Evolutionary conservation across 1,284 basidiomycete genomes (phyloP).

Genomic region (Salmacisia buchloeana): DNA sequence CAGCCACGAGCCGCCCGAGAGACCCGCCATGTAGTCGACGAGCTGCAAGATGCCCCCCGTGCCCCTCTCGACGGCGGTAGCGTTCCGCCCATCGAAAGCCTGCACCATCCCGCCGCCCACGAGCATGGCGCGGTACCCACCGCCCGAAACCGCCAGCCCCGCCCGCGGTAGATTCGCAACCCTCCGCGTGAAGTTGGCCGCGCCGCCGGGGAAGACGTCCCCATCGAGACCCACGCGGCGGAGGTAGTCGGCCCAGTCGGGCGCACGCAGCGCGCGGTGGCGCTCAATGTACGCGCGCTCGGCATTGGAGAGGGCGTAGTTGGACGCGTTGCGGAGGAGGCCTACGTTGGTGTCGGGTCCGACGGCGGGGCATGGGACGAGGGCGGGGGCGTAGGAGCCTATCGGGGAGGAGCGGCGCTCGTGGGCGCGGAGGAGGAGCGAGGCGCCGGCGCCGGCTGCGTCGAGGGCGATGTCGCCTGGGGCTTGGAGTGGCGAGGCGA

Average conservation of each 20-base stretch:
- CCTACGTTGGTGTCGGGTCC: constrained; percentile 23
- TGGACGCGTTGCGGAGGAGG: constrained; percentile 31
- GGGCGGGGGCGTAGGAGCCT: constrained; percentile 31
- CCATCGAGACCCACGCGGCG: constrained; percentile 20
- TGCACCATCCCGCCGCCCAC: constrained; percentile 34
- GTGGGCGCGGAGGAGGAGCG: no score
- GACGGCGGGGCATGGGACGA: constrained; percentile 33
- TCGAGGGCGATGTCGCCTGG: no score
- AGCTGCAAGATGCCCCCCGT: constrained; percentile 45
- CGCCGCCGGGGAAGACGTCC: constrained; percentile 27
- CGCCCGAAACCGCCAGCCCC: constrained; percentile 53
- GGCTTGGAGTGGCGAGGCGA: no score
- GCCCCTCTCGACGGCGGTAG: constrained; percentile 37
- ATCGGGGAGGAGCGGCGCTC: constrained; percentile 23
- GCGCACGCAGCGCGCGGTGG: constrained; percentile 18
- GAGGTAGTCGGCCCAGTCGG: constrained; percentile 36
- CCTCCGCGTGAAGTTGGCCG: constrained; percentile 27
- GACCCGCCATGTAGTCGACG: constrained; percentile 43
- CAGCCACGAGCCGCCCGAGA: constrained; percentile 48
- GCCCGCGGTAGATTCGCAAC: constrained; percentile 42
- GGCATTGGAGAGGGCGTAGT: constrained; percentile 21
- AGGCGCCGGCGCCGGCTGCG: no score
- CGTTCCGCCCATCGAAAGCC: constrained; percentile 42
- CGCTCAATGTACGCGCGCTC: constrained; percentile 35
- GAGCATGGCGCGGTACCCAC: constrained; percentile 55